Percentiles rank a stretch among this genome's conserved stretches.
These are phyloP conservation scores for Asterophora parasitica DNA, from an alignment of 768 basidiomycete species.

Conservation along the genomic window DNA sequence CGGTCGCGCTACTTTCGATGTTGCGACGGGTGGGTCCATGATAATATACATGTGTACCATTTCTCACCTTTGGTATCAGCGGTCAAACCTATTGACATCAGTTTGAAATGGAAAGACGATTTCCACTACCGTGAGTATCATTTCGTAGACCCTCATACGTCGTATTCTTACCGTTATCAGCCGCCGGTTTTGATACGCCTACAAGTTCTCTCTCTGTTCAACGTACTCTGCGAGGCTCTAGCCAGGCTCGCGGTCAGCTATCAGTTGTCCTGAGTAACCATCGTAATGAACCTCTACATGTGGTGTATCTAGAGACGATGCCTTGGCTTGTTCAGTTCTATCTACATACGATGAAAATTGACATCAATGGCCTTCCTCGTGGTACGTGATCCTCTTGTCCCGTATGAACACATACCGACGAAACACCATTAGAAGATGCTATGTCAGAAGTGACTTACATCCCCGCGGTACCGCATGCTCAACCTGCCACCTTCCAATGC, in stretches of 20 bases:
- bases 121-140: conserved; percentile 57
- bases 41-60: conserved; percentile 2
- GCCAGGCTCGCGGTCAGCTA: conserved; percentile 74
- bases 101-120: conserved; percentile 51
- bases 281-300: conserved; percentile 33
- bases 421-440: conserved; percentile 46
- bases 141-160: neutral
- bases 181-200: conserved; percentile 32
- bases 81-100: conserved; percentile 47
- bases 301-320: conserved; percentile 85
- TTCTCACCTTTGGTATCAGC: conserved; percentile 25
- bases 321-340: conserved; percentile 91
- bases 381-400: conserved; percentile 29
- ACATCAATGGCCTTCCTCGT: conserved; percentile 39
- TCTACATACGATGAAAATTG: conserved; percentile 67
- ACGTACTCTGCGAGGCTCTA: conserved; percentile 68
- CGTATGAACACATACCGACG: neutral
- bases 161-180: conserved; percentile 21
- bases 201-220: conserved; percentile 55
- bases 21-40: conserved; percentile 37
- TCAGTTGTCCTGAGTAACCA: conserved; percentile 64
- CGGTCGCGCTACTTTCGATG: conserved; percentile 43
- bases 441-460: conserved; percentile 63
- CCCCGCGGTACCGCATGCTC: conserved; percentile 60
- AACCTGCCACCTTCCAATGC: conserved; percentile 76